Conservation (phyloP, 2,329 filamentous ascomycete genomes). For the Aaosphaeria pasadenensis region DNA sequence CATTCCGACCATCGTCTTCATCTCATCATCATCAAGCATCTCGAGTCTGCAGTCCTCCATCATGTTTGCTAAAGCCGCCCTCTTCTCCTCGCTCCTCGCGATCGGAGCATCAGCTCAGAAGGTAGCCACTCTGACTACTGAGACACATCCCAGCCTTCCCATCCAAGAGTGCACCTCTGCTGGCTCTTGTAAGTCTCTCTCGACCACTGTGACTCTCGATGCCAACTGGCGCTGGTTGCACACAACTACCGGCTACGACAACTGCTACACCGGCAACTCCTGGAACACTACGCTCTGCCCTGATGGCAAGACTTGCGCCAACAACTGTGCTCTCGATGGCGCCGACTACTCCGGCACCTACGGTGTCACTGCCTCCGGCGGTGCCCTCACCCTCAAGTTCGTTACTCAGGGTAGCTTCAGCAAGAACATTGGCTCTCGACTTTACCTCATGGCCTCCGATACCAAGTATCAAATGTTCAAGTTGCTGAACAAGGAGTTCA, state of each 20-base stretch:
- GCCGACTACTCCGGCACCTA: slow-evolving; percentile 28
- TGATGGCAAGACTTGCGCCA: slow-evolving; percentile 33
- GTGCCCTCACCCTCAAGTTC: slow-evolving; percentile 50
- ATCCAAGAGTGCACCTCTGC: slow-evolving; percentile 27
- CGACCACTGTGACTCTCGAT: slow-evolving; percentile 33
- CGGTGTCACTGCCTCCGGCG: slow-evolving; percentile 48
- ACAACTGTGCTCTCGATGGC: slow-evolving; percentile 29
- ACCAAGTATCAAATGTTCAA: slow-evolving; percentile 20
- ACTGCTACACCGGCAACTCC: slow-evolving; percentile 40
- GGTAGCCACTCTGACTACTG: slow-evolving; percentile 30
- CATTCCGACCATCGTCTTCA: background rate
- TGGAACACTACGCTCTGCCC: slow-evolving; percentile 25
- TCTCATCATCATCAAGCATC: slow-evolving; percentile 11
- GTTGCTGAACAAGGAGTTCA: slow-evolving; percentile 23
- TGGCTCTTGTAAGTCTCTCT: slow-evolving; percentile 24
- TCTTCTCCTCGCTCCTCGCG: slow-evolving; percentile 25
- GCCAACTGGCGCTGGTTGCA: slow-evolving; percentile 47
- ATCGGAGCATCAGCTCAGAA: slow-evolving; percentile 46
- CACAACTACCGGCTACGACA: slow-evolving; percentile 35
- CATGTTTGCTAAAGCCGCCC: slow-evolving; percentile 47
- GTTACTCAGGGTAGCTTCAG: slow-evolving; percentile 38
- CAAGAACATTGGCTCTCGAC: slow-evolving; percentile 15
- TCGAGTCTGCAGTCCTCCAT: no score
- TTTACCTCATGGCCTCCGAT: slow-evolving; percentile 24
- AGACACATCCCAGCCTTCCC: slow-evolving; percentile 33